Evolutionary conservation across 2,329 filamentous ascomycete genomes (phyloP).

Genomic region (Trichoderma sp.): DNA sequence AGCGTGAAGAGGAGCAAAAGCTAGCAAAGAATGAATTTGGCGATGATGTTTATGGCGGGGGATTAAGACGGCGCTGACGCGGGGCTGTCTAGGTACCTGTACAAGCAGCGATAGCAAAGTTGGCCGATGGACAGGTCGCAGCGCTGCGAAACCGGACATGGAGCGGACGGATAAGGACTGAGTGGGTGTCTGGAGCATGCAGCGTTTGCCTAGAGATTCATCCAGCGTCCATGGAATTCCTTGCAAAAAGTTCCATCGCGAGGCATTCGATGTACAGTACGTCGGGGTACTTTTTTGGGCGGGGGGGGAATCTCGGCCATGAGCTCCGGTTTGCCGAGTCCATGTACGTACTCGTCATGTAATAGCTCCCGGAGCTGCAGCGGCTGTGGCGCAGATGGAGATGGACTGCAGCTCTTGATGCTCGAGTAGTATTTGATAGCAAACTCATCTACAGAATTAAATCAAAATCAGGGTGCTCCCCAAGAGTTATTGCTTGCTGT

Average conservation of each 20-base stretch:
- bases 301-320: neutral
- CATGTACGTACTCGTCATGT: neutral
- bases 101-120: neutral
- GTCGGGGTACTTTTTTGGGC: slow-evolving; percentile 3
- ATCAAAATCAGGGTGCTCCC: no score
- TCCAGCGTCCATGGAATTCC: neutral
- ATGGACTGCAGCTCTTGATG: neutral
- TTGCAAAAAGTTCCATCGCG: neutral
- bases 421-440: no score
- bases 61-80: neutral
- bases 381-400: neutral
- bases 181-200: neutral
- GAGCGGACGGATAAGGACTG: neutral
- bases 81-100: slow-evolving; percentile 4
- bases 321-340: neutral
- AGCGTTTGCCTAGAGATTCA: neutral
- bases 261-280: neutral
- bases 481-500: no score
- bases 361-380: neutral
- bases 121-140: slow-evolving; percentile 9
- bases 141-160: neutral
- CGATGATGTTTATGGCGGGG: slow-evolving; percentile 14
- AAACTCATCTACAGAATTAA: neutral
- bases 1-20: neutral
- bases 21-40: neutral